Conservation (phyloP, 139 green algal species). For the Haematococcus sp. region DNA sequence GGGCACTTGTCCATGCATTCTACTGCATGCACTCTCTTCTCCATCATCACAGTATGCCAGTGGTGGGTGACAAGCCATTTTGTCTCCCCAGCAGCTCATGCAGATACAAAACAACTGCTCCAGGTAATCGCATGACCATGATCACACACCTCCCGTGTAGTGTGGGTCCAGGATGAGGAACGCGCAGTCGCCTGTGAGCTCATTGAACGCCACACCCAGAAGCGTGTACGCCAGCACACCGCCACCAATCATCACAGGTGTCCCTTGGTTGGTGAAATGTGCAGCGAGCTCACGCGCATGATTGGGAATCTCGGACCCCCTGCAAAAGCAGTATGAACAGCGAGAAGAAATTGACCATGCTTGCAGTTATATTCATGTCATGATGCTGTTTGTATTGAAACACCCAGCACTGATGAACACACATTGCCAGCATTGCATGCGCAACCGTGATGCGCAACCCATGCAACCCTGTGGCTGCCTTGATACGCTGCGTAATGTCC, state of each 20-base stretch:
- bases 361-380: not conserved
- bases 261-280: constrained; percentile 82
- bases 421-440: too few relatives aligned
- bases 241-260: constrained; percentile 88
- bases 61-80: too few relatives aligned
- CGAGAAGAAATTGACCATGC: not conserved
- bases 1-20: too few relatives aligned
- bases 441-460: too few relatives aligned
- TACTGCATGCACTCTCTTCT: too few relatives aligned
- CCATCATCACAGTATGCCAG: too few relatives aligned
- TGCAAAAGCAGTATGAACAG: not conserved
- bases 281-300: constrained; percentile 75
- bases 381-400: not conserved
- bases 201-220: constrained; percentile 87
- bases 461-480: too few relatives aligned
- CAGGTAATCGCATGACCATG: too few relatives aligned
- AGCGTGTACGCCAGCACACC: constrained; percentile 96
- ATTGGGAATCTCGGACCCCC: constrained; percentile 76
- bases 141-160: constrained; percentile 75
- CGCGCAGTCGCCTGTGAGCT: constrained; percentile 76
- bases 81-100: too few relatives aligned
- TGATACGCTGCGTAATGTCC: too few relatives aligned
- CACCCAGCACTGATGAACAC: not conserved
- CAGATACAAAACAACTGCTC: too few relatives aligned
- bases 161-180: constrained; percentile 97